Evolutionary conservation across 495 filamentous ascomycete genomes (phyloP).

Genomic region (Penicillium macrosclerotiorum): DNA sequence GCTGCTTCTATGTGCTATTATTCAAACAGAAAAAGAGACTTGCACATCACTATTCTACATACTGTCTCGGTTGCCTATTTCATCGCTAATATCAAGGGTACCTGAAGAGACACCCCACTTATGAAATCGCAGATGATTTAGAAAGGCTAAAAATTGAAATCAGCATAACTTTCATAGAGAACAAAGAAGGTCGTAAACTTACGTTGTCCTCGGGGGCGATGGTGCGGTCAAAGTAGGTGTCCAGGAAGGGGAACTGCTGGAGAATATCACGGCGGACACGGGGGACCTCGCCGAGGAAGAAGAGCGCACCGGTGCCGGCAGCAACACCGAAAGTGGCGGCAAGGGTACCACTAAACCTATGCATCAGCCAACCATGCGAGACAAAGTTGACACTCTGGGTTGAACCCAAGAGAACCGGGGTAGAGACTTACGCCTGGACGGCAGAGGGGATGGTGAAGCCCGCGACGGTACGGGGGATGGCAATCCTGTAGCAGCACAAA

Average conservation of each 20-base stretch:
- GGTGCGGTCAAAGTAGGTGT: constrained; percentile 55
- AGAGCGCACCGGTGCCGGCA: constrained; percentile 62
- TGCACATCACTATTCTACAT: constrained; percentile 23
- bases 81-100: constrained; percentile 4
- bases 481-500: constrained; percentile 46
- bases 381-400: neutral
- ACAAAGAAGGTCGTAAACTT: constrained; percentile 15
- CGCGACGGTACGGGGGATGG: constrained; percentile 43
- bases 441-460: constrained; percentile 48
- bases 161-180: constrained; percentile 16
- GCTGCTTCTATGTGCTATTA: constrained; percentile 41
- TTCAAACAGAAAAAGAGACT: constrained; percentile 24
- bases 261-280: constrained; percentile 65
- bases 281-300: constrained; percentile 70
- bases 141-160: constrained; percentile 37
- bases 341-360: constrained; percentile 47
- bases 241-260: constrained; percentile 60
- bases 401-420: neutral
- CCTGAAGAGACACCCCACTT: constrained; percentile 5
- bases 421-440: constrained; percentile 49
- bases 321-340: constrained; percentile 58
- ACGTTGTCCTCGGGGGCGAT: constrained; percentile 65
- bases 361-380: constrained; percentile 7
- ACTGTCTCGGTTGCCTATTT: constrained; percentile 4
- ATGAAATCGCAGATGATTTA: constrained; percentile 31